Evolutionary conservation across 495 filamentous ascomycete species (phyloP), one percentile per base, ranked within the genome.

Genomic region (Penicillium argentinense): DNA sequence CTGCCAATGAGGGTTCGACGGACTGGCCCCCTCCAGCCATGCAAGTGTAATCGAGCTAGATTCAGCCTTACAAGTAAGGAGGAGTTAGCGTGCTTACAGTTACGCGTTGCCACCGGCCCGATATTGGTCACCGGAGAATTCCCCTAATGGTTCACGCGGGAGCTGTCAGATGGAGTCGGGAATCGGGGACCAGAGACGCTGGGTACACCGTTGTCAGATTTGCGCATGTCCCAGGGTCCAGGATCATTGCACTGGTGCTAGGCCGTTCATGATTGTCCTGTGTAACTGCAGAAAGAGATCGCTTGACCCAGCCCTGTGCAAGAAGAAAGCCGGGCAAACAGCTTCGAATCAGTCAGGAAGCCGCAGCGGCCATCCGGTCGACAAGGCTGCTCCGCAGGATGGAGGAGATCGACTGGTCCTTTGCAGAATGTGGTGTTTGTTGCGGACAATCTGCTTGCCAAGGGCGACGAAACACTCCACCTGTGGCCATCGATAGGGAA

Each of bases 41-140:
- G 58, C 55, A 48, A 29, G n/a, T 17, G 39, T 49, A 36, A 38
- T 6, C 13, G 36, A 39, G 39, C 40, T 55, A 53, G 52, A 30
- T 42, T 62, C 59, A 62, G 59, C 59, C 59, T 49, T 62, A 59
- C 32, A 45, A 26, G 24, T 39, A 42, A 43, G 37, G 27, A 1
- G 34, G 19, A 38, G 14, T 44, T 54, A 54, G 54, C 17, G 47
- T 46, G 50, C 39, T 42, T 49, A 42, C 24, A 48, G 8, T 4
- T 45, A 26, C 16, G 28, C n/a, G 12, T 38, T 25, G 18, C 21
- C 39, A 44, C 16, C 16, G n/a, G 17, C 0, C n/a, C n/a, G n/a
- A n/a, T n/a, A n/a, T n/a, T n/a, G n/a, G n/a, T n/a, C n/a, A n/a
- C n/a, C n/a, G n/a, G n/a, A n/a, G n/a, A n/a, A n/a, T n/a, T n/a